Evolutionary conservation across 441 rosid species (phyloP), one percentile per base, ranked within the genome.

Genomic region (Geranium incanum): DNA sequence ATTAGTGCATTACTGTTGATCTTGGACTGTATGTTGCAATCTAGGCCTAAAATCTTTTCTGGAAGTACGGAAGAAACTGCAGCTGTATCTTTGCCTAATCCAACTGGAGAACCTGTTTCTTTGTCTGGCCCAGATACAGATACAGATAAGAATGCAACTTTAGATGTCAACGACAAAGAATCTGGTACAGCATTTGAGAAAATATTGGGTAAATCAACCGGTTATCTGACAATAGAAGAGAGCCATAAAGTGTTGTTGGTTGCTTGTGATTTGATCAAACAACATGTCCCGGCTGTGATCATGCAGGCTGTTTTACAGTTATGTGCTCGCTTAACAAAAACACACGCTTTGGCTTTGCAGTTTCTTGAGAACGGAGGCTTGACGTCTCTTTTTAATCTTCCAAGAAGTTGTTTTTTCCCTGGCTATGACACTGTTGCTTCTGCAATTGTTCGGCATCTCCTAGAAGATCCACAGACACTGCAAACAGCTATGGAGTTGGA

Each of bases 401-500:
- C 97, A 55, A 87, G 85, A 74, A 84, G 84, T 71, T 90, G 97
- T 72, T 88, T 90, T 79, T 95, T 92, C 83, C 95, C 97, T 59
- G 97, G 95, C 65, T 94, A 88, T 86, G 97, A 90, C 71, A 87
- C 87, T 72, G 96, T 92, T 81, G 93, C 91, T 74, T 89, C 97
- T 81, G 85, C 87, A 67, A 92, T 95, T 65, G 83, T 92, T 18
- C 82, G 97, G 7, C 99, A 95, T 87, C 94, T 95, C 66, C 87
- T 95, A 74, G 99, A 95, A 84, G 99, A 95, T 80, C 95, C 99
- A 71, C 99, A 88, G 78, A 95, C 97, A 41, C 85, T 95, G 80
- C 99, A 95, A 86, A 84, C 86, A 68, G 98, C 99, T 7, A 92
- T 92, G 97, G 99, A 95, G 77, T 82, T 89, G 85, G 99, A 95